Conservation (phyloP, 495 filamentous ascomycete species). For the Podospora pseudopauciseta region DNA sequence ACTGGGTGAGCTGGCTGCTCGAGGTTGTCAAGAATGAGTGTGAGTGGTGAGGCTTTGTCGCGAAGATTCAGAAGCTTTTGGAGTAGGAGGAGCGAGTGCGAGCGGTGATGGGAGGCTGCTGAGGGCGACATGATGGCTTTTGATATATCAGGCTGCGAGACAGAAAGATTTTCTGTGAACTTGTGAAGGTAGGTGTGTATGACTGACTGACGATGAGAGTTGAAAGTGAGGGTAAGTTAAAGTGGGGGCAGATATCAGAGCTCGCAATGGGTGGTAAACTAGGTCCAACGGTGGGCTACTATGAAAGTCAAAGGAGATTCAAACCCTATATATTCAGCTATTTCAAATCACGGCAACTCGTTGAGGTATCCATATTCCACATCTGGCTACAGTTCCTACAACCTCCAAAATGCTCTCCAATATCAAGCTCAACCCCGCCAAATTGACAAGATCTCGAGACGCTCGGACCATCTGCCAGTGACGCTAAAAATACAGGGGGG, state of each 20-base stretch:
- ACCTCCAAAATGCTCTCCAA: too few relatives aligned
- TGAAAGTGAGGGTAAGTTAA: not conserved
- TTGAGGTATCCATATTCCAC: too few relatives aligned
- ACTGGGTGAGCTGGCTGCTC: conserved; percentile 76
- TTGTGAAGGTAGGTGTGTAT: not conserved
- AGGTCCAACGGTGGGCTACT: too few relatives aligned
- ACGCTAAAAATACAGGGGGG: conserved; percentile 2
- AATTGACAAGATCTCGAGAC: not conserved
- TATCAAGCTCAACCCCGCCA: not conserved
- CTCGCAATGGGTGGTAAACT: not conserved
- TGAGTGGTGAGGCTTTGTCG: conserved; percentile 81
- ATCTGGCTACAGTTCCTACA: too few relatives aligned
- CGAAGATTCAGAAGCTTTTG: conserved; percentile 75
- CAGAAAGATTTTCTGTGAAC: not conserved
- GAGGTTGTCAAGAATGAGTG: conserved; percentile 76
- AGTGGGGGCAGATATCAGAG: not conserved
- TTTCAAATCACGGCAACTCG: not conserved
- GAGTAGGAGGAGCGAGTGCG: conserved; percentile 82
- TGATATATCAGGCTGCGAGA: not conserved
- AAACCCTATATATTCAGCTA: not conserved
- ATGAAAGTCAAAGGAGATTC: too few relatives aligned
- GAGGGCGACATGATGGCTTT: conserved; percentile 44
- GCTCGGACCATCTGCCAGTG: not conserved
- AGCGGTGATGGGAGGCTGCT: conserved; percentile 63
- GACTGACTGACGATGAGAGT: not conserved